Base-by-base conservation (phyloP, 345 rosid genomes). In the Geranium rotundifolium region DNA sequence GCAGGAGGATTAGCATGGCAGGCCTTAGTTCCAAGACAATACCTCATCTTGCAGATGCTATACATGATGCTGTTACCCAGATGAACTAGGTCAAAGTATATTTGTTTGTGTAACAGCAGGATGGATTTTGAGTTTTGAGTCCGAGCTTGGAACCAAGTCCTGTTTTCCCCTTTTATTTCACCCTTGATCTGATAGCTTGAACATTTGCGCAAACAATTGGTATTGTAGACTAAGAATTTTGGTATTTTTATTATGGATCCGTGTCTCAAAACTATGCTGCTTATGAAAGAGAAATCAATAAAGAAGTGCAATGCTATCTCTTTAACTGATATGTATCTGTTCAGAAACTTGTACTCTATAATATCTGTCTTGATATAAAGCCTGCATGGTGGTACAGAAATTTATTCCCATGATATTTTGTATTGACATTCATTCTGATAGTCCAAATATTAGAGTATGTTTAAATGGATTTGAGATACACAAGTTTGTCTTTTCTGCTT, bases 1-100 rank as follows among this genome's bases (percentile, higher is more conserved):
- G 69, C 79, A 81, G 85, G 85, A 76, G 85, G 71, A 81, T 81
- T 31, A 81, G 75, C 81, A 76, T 81, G 85, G 80, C 85, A 1
- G 85, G 85, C 5, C 65, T 81, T 68, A 81, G 79, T 56, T 29
- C 77, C 0, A 70, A 61, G 62, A 66, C 76, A 0, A 72, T 81
- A 54, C 77, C 79, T 37, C 71, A 76, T 70, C 79, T 81, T 49
- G 79, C 77, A 13, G 80, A 81, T 46, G 85, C 82, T 39, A 81
- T 81, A 19, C 81, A 81, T 61, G 77, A 72, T 9, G 81, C 81
- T 2, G 81, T 76, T 34, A 63, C 79, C 17, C 70, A 29, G 2
- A 30, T 41, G 52, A 23, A 14, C 14, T 14, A 9, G 16, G 13
- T 46, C 52, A 46, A 12, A 46, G 3, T 46, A 9, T 46, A 46